These are phyloP conservation scores for Polygonum maritimum DNA, from an alignment of 148 eudicot species.

Conservation along the genomic window DNA sequence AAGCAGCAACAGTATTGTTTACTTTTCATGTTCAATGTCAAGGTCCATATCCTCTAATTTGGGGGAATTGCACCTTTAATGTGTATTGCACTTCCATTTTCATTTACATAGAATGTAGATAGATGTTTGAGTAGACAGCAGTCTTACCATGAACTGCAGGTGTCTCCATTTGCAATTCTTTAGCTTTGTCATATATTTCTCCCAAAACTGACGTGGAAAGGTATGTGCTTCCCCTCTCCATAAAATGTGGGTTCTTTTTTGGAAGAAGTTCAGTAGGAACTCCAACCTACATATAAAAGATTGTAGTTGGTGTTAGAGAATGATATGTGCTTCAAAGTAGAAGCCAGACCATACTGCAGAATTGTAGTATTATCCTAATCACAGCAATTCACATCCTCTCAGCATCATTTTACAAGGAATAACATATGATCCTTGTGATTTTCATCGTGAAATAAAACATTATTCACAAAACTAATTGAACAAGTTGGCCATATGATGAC, in stretches of 20 bases:
- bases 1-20: too few species aligned
- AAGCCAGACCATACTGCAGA: neutral
- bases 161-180: conserved; percentile 9
- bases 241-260: conserved; percentile 43
- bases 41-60: neutral
- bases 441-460: neutral
- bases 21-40: neutral
- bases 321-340: neutral
- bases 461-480: neutral
- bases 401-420: neutral
- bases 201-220: conserved; percentile 54
- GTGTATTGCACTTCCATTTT: neutral
- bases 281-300: conserved; percentile 28
- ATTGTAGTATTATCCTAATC: neutral
- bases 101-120: neutral
- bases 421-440: neutral
- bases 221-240: conserved; percentile 29
- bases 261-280: conserved; percentile 31
- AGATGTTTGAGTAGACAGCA: neutral
- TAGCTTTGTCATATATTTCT: conserved; percentile 30
- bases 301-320: neutral
- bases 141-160: conserved; percentile 26
- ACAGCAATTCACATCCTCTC: neutral
- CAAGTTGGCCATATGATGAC: neutral
- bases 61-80: neutral